A percentile compares a stretch with the other conserved stretches of the same genome.
These are phyloP conservation scores for Pseudoneurospora amorphoporcata DNA, from an alignment of 495 filamentous ascomycete species.

Conservation along the genomic window DNA sequence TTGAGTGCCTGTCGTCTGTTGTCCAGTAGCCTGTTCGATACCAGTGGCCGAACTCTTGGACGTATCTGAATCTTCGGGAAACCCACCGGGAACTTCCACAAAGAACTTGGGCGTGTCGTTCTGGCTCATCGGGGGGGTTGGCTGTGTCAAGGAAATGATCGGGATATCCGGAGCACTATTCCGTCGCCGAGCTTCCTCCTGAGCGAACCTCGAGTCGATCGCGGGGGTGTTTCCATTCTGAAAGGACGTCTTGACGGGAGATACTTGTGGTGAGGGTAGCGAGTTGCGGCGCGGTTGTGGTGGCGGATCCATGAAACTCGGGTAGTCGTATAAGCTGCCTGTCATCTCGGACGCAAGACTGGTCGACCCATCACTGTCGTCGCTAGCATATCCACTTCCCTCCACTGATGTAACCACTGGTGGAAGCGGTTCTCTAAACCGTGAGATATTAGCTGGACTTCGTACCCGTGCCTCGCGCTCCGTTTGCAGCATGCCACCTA, in stretches of 20 bases:
- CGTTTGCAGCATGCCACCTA: conserved; percentile 44
- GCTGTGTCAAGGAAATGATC: conserved; percentile 27
- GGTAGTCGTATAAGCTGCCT: neutral
- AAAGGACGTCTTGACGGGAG: neutral
- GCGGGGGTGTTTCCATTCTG: neutral
- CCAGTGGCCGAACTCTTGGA: conserved; percentile 1
- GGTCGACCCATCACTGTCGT: conserved; percentile 19
- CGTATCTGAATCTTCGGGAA: conserved; percentile 28
- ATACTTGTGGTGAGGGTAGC: neutral
- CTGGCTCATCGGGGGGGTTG: conserved; percentile 19
- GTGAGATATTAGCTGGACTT: conserved; percentile 35
- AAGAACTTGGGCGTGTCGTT: conserved; percentile 15
- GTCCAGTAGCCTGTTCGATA: neutral
- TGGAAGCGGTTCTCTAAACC: conserved; percentile 48
- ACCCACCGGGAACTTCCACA: conserved; percentile 32
- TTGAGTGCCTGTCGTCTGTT: neutral
- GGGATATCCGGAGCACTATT: conserved; percentile 14
- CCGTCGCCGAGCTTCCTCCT: conserved; percentile 14
- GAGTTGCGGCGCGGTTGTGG: neutral
- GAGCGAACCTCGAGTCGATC: conserved; percentile 8
- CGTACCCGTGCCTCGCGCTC: conserved; percentile 38
- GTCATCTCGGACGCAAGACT: neutral
- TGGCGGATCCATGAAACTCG: neutral
- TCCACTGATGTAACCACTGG: conserved; percentile 58
- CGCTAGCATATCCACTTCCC: conserved; percentile 45